Percentiles rank a stretch among this genome's conserved stretches.
These are phyloP conservation scores for Deinandra increscens DNA, from an alignment of 129 eudicot species.

Conservation along the genomic window DNA sequence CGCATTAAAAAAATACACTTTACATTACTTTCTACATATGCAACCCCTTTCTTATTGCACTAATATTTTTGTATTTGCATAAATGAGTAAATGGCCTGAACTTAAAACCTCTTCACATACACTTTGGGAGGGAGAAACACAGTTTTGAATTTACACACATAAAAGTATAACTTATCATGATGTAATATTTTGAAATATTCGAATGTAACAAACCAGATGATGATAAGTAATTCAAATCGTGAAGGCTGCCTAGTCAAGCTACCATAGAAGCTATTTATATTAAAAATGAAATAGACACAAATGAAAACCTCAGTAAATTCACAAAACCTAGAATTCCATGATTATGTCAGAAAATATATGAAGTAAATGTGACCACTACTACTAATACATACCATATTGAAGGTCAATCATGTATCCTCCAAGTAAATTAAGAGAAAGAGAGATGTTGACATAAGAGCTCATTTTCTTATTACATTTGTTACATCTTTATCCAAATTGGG, in stretches of 20 bases:
- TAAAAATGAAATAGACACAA: background rate
- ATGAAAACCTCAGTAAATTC: background rate
- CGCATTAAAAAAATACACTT: constrained; percentile 1
- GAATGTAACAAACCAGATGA: background rate
- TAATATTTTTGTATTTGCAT: background rate
- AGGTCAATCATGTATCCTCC: background rate
- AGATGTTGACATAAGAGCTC: too few species aligned
- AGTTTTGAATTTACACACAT: background rate
- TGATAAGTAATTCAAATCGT: background rate
- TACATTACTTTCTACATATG: background rate
- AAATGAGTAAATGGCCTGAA: background rate
- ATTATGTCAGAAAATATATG: background rate
- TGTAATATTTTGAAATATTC: constrained; percentile 2
- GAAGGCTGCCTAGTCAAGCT: background rate
- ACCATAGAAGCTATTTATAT: background rate
- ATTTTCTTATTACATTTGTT: too few species aligned
- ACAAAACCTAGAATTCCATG: background rate
- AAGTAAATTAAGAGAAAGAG: too few species aligned
- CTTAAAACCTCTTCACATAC: background rate
- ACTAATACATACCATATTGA: background rate
- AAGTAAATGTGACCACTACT: background rate
- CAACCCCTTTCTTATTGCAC: background rate
- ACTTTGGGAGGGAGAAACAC: background rate
- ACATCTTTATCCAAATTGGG: too few species aligned
- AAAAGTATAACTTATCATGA: constrained; percentile 3